Base-by-base conservation (phyloP, 306 rosid species). In the Quercus aquifolioides region DNA sequence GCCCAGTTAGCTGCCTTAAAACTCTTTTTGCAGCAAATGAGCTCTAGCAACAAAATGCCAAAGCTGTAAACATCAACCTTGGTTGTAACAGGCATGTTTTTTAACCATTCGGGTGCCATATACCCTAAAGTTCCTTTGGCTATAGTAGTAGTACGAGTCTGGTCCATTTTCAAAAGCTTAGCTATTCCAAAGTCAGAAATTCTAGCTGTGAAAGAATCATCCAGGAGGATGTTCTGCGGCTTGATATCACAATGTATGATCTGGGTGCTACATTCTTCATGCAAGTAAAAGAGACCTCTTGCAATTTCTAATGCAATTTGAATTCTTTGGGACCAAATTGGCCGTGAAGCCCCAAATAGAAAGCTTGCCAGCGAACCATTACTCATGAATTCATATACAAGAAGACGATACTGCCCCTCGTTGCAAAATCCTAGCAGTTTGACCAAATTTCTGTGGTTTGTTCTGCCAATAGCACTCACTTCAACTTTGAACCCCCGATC, bases 51-150 rank as follows among this genome's bases (percentile, higher is more conserved):
- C 60, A 84, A 23, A 74, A 80, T 28, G 0, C 91, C 87, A 17
- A 11, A 85, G 84, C 89, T 85, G 7, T 83, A 85, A 4, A 81
- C 82, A 52, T 85, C 87, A 1, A 83, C 87, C 75, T 88, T 85
- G 1, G 2, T 43, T 5, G 87, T 80, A 65, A 87, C 35, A 10
- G 85, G 83, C 43, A 81, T 5, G 65, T 33, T 57, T 23, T 63
- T 82, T 7, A 31, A 80, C 88, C 85, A 85, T 58, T 81, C 76
- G 0, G 83, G 81, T 0, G 88, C 83, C 1, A 78, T 79, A 55
- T 81, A 81, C 6, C n/a, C n/a, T n/a, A n/a, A n/a, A n/a, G n/a
- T n/a, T n/a, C n/a, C n/a, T n/a, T n/a, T n/a, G n/a, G n/a, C n/a
- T n/a, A n/a, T n/a, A n/a, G 83, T 78, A 2, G 5, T 21, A 3